Conservation (phyloP, 2,329 filamentous ascomycete species). For the Beauveria asiatica region DNA sequence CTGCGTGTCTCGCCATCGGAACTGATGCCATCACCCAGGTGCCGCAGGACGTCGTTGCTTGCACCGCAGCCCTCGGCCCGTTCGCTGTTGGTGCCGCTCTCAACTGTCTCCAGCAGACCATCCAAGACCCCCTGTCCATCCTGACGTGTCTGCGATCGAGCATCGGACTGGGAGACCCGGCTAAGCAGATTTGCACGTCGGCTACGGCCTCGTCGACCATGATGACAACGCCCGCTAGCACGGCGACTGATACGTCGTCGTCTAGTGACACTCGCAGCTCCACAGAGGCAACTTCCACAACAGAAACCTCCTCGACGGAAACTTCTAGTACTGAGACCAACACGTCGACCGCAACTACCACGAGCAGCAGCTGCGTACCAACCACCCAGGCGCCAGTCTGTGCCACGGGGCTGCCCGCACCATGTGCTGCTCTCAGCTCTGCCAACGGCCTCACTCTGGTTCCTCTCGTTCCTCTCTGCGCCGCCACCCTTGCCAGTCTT, state of each 20-base stretch:
- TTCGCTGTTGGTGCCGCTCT: conserved; percentile 6
- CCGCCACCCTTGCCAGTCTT: background rate
- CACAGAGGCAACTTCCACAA: background rate
- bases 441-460: background rate
- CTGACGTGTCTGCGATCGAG: background rate
- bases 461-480: background rate
- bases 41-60: background rate
- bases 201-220: background rate
- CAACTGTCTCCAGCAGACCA: conserved; percentile 3
- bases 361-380: background rate
- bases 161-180: background rate
- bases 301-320: no score
- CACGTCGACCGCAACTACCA: background rate
- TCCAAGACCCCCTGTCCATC: background rate
- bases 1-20: conserved; percentile 6
- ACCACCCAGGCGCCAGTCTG: background rate
- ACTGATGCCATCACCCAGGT: background rate
- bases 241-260: no score
- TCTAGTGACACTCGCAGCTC: background rate
- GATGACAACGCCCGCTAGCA: background rate
- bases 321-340: background rate
- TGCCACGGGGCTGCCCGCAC: background rate
- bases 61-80: conserved; percentile 10
- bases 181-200: background rate
- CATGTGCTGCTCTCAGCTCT: background rate